These are phyloP conservation scores for Setomelanomma holmii DNA, from an alignment of 2,329 filamentous ascomycete species.

Conservation along the genomic window DNA sequence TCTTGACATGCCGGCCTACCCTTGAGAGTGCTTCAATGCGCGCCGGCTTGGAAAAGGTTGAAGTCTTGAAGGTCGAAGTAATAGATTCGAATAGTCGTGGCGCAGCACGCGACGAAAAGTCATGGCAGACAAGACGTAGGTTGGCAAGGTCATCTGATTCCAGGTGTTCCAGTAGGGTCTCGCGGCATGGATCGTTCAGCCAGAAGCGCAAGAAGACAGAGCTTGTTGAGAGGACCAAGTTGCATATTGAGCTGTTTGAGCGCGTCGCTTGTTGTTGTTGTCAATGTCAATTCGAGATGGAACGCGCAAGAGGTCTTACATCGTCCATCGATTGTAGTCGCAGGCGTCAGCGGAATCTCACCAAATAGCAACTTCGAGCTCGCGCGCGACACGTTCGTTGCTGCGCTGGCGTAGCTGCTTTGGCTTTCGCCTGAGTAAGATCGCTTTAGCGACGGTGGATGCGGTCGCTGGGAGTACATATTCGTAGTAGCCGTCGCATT, in stretches of 20 bases:
- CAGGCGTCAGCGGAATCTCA: slow-evolving; percentile 56
- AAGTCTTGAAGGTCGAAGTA: slow-evolving; percentile 73
- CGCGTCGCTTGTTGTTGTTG: slow-evolving; percentile 47
- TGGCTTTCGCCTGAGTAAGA: slow-evolving; percentile 47
- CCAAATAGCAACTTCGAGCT: slow-evolving; percentile 57
- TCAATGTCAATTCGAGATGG: slow-evolving; percentile 21
- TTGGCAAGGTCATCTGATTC: slow-evolving; percentile 52
- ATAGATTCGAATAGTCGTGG: slow-evolving; percentile 73
- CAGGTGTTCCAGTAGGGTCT: slow-evolving; percentile 52
- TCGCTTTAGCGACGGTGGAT: slow-evolving; percentile 48
- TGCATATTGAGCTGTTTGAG: slow-evolving; percentile 57
- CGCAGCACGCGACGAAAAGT: slow-evolving; percentile 74
- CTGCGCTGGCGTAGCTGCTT: slow-evolving; percentile 40
- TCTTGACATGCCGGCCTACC: slow-evolving; percentile 80
- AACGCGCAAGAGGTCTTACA: slow-evolving; percentile 38
- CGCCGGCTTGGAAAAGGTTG: slow-evolving; percentile 76
- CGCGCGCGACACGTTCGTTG: slow-evolving; percentile 45
- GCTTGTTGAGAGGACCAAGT: slow-evolving; percentile 57
- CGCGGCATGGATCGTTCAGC: slow-evolving; percentile 56
- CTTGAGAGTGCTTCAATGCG: slow-evolving; percentile 76
- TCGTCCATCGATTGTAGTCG: slow-evolving; percentile 44
- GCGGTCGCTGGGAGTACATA: slow-evolving; percentile 44
- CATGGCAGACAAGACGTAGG: slow-evolving; percentile 71
- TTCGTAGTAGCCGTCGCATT: slow-evolving; percentile 24
- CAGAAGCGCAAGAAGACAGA: slow-evolving; percentile 59